Evolutionary conservation across 2,329 filamentous ascomycete genomes (phyloP), one percentile per base, ranked within the genome.

Genomic region (Hymenoscyphus fructigenus): DNA sequence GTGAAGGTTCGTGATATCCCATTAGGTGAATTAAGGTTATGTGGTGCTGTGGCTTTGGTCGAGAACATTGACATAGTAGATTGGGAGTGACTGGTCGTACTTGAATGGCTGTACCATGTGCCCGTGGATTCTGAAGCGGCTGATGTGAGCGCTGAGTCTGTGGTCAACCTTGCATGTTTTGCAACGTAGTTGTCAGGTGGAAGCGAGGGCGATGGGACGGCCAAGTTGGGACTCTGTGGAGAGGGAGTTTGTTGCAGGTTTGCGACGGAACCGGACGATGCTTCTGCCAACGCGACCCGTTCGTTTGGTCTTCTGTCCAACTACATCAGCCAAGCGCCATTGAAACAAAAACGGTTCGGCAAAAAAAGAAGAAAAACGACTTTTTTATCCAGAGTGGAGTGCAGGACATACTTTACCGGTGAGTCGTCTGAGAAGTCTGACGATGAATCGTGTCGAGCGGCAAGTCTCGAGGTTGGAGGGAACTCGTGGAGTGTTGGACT

Each of bases 401-500:
- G 44, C 7, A 36, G 47, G 34, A 64, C 59, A 44, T 71, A 71
- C 69, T 44, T 66, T 36, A 59, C 61, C 14, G 44, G 20, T 17
- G 23, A 32, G 61, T 28, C 57, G 29, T 38, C 15, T 20, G 47
- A 47, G 44, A 62, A 63, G 23, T 56, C 47, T 50, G 63, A 60
- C 34, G 59, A 20, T 55, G 61, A 65, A 20, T 67, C 68, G n/a
- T 50, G 9, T 6, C 44, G 10, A 20, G 20, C n/a, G 7, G n/a
- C 44, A 29, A 63, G 53, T 56, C 26, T 68, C 67, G 60, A 63
- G 17, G 67, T 68, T 4, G 69, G 66, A 60, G 82, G 82, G 71
- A 85, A 86, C 72, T 86, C 84, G 81, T 88, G 88, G 59, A 88
- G 77, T 36, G 84, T 87, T 66, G 85, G 85, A 73, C 85, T 88